Conservation (phyloP, 352 stramenopile genomes). For the Pythium rhizo-oryzae region DNA sequence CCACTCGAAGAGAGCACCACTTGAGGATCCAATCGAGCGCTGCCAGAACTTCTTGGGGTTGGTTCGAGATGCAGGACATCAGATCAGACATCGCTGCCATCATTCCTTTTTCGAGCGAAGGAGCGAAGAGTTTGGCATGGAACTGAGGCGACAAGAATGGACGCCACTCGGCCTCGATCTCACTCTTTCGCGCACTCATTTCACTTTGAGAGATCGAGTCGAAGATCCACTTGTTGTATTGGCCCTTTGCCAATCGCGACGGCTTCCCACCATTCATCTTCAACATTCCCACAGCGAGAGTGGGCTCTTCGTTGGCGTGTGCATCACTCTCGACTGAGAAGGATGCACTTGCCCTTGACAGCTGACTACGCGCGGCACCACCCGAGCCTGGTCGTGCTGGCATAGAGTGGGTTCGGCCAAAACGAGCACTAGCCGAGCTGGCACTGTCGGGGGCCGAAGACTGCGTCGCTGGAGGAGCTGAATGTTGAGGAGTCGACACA, state of each 20-base stretch:
- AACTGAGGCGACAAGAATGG: slow-evolving; percentile 69
- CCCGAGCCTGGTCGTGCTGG: slow-evolving; percentile 17
- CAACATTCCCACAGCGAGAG: slow-evolving; percentile 36
- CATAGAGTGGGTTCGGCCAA: slow-evolving; percentile 19
- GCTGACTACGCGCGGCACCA: slow-evolving; percentile 11
- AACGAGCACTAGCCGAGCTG: background rate
- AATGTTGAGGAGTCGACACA: background rate
- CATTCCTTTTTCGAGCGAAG: slow-evolving; percentile 84
- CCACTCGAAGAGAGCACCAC: slow-evolving; percentile 83
- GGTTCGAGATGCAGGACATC: slow-evolving; percentile 59
- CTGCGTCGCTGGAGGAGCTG: background rate
- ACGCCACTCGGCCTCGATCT: slow-evolving; percentile 82
- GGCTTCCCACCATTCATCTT: slow-evolving; percentile 72
- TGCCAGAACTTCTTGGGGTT: slow-evolving; percentile 67
- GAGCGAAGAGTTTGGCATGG: slow-evolving; percentile 79
- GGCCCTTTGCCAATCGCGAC: slow-evolving; percentile 58
- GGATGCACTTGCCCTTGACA: slow-evolving; percentile 31
- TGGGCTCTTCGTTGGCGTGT: slow-evolving; percentile 29
- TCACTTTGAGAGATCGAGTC: slow-evolving; percentile 69
- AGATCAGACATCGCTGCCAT: slow-evolving; percentile 77
- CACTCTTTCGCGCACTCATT: slow-evolving; percentile 65
- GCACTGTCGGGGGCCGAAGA: background rate
- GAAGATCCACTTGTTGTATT: slow-evolving; percentile 88
- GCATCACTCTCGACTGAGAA: slow-evolving; percentile 21
- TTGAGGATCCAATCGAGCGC: slow-evolving; percentile 84